These are phyloP conservation scores for Croton setiger DNA, from an alignment of 441 rosid species.

Conservation along the genomic window DNA sequence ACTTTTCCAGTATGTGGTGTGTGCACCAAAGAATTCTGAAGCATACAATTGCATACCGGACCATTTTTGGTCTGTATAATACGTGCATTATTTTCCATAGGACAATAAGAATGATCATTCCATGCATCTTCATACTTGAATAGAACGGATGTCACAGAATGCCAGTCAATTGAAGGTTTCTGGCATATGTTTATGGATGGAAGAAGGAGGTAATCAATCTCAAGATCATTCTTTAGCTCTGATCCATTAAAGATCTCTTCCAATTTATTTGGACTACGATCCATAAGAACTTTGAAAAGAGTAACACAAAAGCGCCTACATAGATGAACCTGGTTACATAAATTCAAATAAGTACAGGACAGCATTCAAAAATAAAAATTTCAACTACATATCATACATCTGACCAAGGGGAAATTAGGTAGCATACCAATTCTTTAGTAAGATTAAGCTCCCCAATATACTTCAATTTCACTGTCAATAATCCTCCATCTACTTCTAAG, in stretches of 20 bases:
- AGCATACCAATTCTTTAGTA: constrained; percentile 37
- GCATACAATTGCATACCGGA: constrained; percentile 44
- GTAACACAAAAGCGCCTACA: constrained; percentile 67
- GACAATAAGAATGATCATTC: constrained; percentile 34
- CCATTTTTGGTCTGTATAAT: constrained; percentile 50
- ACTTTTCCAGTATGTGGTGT: constrained; percentile 70
- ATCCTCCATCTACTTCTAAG: constrained; percentile 58
- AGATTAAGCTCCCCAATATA: constrained; percentile 47
- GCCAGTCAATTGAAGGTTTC: constrained; percentile 51
- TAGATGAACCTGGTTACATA: constrained; percentile 45
- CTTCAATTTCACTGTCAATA: constrained; percentile 40
- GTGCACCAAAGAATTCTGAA: constrained; percentile 59
- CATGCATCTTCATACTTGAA: constrained; percentile 27
- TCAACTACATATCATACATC: background rate
- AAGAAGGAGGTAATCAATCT: constrained; percentile 63
- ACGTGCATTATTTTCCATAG: constrained; percentile 29
- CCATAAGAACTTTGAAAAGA: constrained; percentile 57
- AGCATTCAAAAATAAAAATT: background rate
- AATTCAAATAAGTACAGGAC: constrained; percentile 12
- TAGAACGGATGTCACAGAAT: constrained; percentile 36
- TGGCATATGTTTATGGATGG: constrained; percentile 33
- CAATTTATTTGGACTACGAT: constrained; percentile 38
- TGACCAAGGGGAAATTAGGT: background rate
- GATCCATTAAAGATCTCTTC: constrained; percentile 31
- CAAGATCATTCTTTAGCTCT: constrained; percentile 24